Percentiles rank a stretch among this genome's conserved stretches.
Evolutionary conservation across 495 filamentous ascomycete species (phyloP).

Genomic region (Lasiosphaeria hispida): DNA sequence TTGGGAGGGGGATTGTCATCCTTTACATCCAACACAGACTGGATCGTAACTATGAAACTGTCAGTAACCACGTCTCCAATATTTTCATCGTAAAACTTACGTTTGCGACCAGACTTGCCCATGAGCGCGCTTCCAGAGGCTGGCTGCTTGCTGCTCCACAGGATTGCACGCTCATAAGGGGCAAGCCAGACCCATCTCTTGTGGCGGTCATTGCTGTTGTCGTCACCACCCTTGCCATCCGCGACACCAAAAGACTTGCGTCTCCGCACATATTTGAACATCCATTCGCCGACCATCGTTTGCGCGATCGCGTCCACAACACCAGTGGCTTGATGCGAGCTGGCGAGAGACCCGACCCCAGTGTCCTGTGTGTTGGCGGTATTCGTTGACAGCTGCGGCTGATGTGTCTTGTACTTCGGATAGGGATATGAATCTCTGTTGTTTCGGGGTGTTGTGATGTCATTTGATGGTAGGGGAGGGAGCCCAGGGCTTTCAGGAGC

Average conservation of each 20-base stretch:
- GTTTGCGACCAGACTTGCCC: constrained; percentile 92
- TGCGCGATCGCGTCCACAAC: constrained; percentile 98
- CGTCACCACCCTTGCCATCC: constrained; percentile 57
- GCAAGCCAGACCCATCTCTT: constrained; percentile 99
- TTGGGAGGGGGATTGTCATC: constrained; percentile 90
- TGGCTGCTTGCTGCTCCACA: constrained; percentile 99
- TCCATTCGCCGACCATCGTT: constrained; percentile 99
- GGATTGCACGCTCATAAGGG: constrained; percentile 89
- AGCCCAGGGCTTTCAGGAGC: constrained; percentile 66
- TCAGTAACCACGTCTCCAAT: constrained; percentile 21
- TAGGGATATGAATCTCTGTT: constrained; percentile 34
- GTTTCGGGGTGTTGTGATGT: constrained; percentile 59
- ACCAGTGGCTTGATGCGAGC: constrained; percentile 64
- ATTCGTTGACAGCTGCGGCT: constrained; percentile 52
- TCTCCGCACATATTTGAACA: constrained; percentile 96
- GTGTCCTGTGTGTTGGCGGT: constrained; percentile 55
- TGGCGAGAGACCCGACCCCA: constrained; percentile 52
- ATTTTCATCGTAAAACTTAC: constrained; percentile 54
- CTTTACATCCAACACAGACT: constrained; percentile 95
- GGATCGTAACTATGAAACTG: constrained; percentile 70
- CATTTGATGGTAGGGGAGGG: constrained; percentile 71
- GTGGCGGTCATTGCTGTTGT: constrained; percentile 68
- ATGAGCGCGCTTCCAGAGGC: constrained; percentile 81
- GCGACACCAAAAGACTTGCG: constrained; percentile 86
- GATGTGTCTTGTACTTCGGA: constrained; percentile 42